phyloP scores from a whole-genome alignment of 2,329 filamentous ascomycete genomes.

The Exophiala aquamarina region DNA sequence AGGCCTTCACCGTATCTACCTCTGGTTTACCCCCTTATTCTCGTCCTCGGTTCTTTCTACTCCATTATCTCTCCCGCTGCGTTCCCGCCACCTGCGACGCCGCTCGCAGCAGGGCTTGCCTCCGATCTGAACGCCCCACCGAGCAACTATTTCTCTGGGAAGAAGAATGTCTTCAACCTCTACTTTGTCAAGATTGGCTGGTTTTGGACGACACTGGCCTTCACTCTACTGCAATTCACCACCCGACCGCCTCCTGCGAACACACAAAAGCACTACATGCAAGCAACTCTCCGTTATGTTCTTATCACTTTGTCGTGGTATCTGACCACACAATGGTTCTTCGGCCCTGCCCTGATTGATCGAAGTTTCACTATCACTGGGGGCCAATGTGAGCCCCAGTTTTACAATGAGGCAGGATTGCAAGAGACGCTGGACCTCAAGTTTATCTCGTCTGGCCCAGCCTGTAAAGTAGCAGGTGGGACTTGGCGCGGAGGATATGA shows the following conservation, averaged over 20 bases:
- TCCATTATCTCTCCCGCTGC: conserved; percentile 72
- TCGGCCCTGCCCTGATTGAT: conserved; percentile 87
- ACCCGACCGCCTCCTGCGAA: conserved; percentile 43
- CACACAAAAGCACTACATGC: conserved; percentile 34
- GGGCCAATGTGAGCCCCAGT: conserved; percentile 68
- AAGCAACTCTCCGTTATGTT: conserved; percentile 67
- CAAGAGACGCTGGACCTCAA: conserved; percentile 44
- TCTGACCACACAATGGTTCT: conserved; percentile 92
- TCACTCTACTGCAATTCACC: conserved; percentile 69
- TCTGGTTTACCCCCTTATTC: conserved; percentile 71
- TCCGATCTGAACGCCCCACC: conserved; percentile 29
- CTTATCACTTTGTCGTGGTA: conserved; percentile 78
- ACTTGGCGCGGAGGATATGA: conserved; percentile 92
- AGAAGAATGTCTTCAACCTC: conserved; percentile 87
- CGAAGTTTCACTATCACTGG: conserved; percentile 86
- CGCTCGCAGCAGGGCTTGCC: conserved; percentile 32
- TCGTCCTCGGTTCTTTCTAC: conserved; percentile 80
- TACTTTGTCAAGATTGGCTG: conserved; percentile 95
- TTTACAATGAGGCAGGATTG: conserved; percentile 13
- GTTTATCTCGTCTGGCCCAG: conserved; percentile 59
- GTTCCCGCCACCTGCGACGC: conserved; percentile 44
- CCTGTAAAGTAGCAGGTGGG: conserved; percentile 80
- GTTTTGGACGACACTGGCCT: conserved; percentile 81
- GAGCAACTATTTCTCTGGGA: conserved; percentile 80
- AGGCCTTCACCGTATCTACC: conserved; percentile 43